These are phyloP conservation scores for Dissophora ornata DNA, from an alignment of 192 early-diverging fungal species.

Conservation along the genomic window DNA sequence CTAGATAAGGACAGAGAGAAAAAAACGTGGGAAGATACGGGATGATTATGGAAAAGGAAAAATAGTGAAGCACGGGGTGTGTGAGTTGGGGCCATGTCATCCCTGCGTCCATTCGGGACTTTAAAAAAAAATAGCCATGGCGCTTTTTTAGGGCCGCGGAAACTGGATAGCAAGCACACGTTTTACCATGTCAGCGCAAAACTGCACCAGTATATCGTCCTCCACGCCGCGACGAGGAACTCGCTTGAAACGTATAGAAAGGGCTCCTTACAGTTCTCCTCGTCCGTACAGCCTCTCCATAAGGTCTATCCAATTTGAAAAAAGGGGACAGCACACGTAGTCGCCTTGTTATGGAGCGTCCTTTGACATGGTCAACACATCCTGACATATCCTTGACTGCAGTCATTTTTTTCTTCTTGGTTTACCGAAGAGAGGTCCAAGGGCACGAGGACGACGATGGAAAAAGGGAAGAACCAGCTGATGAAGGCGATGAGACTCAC, in stretches of 20 bases:
- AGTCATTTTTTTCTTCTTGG: too few species aligned
- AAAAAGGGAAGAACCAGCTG: constrained; percentile 93
- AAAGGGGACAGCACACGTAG: too few species aligned
- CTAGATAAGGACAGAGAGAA: constrained; percentile 29
- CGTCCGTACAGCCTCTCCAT: constrained; percentile 70
- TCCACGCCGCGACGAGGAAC: constrained; percentile 85
- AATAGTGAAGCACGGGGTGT: neutral
- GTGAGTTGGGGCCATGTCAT: constrained; percentile 20
- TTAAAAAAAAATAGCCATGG: neutral
- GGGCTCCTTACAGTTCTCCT: constrained; percentile 75
- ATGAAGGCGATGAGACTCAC: constrained; percentile 76
- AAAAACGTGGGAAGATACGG: neutral
- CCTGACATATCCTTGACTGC: too few species aligned
- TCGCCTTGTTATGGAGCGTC: too few species aligned
- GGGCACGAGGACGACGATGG: constrained; percentile 89
- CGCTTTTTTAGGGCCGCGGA: neutral
- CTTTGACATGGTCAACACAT: too few species aligned
- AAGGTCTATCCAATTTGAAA: constrained; percentile 63
- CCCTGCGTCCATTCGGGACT: neutral
- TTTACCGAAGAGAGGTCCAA: constrained; percentile 87
- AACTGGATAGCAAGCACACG: neutral
- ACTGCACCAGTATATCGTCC: constrained; percentile 89
- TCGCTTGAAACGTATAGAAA: constrained; percentile 76
- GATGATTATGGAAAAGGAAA: too few species aligned
- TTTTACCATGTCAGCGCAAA: constrained; percentile 87